Base-by-base conservation (phyloP, 257 asterid genomes). In the Mitragyna speciosa region DNA sequence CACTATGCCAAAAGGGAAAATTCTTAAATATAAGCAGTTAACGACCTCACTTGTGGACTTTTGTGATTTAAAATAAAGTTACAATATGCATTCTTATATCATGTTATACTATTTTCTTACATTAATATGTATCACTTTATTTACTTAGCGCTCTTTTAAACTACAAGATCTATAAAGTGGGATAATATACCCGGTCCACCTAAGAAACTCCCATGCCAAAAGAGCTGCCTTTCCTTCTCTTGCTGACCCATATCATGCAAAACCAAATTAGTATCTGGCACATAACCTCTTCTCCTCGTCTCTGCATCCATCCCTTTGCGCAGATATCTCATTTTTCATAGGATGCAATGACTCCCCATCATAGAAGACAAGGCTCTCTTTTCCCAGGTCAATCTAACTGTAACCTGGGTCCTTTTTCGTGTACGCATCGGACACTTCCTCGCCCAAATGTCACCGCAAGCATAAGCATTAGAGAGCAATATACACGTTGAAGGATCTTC, bases 1-100 rank as follows among this genome's bases (percentile, higher is more conserved):
- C 98, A 66, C 97, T 89, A 78, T 94, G 97, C 97, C 98, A 90
- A 85, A 91, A 93, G 39, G n/a, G n/a, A n/a, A n/a, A n/a, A n/a
- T n/a, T n/a, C n/a, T n/a, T n/a, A n/a, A n/a, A n/a, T n/a, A n/a
- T n/a, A n/a, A n/a, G n/a, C n/a, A n/a, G n/a, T n/a, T n/a, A n/a
- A n/a, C n/a, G n/a, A n/a, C n/a, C n/a, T n/a, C n/a, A n/a, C n/a
- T n/a, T n/a, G n/a, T n/a, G n/a, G n/a, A n/a, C n/a, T n/a, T n/a
- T n/a, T n/a, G n/a, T n/a, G n/a, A n/a, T n/a, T n/a, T n/a, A n/a
- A n/a, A n/a, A n/a, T n/a, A n/a, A n/a, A n/a, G n/a, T n/a, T n/a
- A n/a, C n/a, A n/a, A n/a, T n/a, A n/a, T n/a, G n/a, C n/a, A n/a
- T n/a, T n/a, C n/a, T n/a, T n/a, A n/a, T n/a, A n/a, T n/a, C n/a